Evolutionary conservation across 352 stramenopile species (phyloP), one percentile per base, ranked within the genome.

Genomic region (Aphanomyces astaci): DNA sequence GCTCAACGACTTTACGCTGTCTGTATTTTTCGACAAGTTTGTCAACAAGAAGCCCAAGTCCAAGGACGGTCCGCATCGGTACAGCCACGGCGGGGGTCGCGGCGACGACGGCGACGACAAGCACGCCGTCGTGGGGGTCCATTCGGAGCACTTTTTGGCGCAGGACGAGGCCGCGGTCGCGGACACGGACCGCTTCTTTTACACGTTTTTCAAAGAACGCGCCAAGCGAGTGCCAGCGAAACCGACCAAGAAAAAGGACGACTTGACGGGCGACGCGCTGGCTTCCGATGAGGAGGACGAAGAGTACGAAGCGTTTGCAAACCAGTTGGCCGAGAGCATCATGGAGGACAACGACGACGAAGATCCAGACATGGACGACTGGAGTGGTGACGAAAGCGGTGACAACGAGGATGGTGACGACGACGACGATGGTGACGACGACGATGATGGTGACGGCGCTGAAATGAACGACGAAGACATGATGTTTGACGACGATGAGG

Each of bases 1-100:
- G 59, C 78, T 99, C 7, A 87, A 95, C 66, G 96, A 99, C 75
- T 99, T 99, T 71, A 92, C 86, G n/a, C 81, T 99, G 68, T 85
- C 90, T 46, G 81, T 92, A 3, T 99, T 99, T 76, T 94, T 99
- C 45, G 96, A 99, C 72, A 97, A 98, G 74, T 99, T 99, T 78
- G 95, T 98, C 30, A 99, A 98, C 81, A 96, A 97, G 68, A 99
- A 99, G 74, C 96, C 97, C 4, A 96, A 96, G 72, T 19, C 48
- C 17, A 68, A 72, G 54, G 32, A 64, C 25, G 73, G 62, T 22
- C 54, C 63, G 15, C 66, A 74, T 22, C 51, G 51, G 5, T 59
- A 59, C 54, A 72, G 36, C n/a, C n/a, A n/a, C n/a, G n/a, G n/a
- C 78, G 87, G 86, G 84, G 59, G 63, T 75, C 43, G 63, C 32